Evolutionary conservation across 2,329 filamentous ascomycete species (phyloP).

Genomic region (Talaromyces sp.): DNA sequence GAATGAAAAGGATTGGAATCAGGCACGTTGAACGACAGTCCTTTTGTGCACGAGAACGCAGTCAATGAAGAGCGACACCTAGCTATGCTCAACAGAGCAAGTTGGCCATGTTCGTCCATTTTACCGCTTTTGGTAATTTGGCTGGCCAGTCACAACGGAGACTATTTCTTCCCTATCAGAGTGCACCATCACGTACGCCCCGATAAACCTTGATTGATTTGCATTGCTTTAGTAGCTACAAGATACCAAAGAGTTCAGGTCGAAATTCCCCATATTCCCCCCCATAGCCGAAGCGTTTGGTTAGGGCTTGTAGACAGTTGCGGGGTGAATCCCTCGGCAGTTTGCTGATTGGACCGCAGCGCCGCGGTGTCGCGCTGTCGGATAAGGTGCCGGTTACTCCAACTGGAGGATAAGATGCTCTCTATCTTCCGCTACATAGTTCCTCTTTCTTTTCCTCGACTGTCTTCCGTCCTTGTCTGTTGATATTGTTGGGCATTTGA

Average conservation of each 20-base stretch:
- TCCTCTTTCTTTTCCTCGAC: neutral
- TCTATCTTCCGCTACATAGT: neutral
- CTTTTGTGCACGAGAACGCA: no score
- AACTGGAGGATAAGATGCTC: neutral
- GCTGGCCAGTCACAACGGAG: neutral
- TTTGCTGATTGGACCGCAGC: neutral
- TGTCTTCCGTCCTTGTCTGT: neutral
- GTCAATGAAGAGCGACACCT: no score
- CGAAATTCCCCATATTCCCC: neutral
- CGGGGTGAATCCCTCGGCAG: neutral
- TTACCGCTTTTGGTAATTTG: neutral
- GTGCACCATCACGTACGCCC: no score
- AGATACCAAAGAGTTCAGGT: neutral
- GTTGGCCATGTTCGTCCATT: neutral
- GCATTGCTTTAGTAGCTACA: no score
- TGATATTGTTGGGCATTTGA: neutral
- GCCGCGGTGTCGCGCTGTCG: neutral
- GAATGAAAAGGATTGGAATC: neutral
- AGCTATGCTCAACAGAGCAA: neutral
- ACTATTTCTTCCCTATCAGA: neutral
- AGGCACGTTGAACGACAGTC: neutral
- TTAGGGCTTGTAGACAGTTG: neutral
- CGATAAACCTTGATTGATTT: no score
- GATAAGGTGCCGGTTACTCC: neutral
- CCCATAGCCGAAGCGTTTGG: neutral